Evolutionary conservation across 169 alveolate species (phyloP).

Genomic region (Cryptosporidium viatorum): DNA sequence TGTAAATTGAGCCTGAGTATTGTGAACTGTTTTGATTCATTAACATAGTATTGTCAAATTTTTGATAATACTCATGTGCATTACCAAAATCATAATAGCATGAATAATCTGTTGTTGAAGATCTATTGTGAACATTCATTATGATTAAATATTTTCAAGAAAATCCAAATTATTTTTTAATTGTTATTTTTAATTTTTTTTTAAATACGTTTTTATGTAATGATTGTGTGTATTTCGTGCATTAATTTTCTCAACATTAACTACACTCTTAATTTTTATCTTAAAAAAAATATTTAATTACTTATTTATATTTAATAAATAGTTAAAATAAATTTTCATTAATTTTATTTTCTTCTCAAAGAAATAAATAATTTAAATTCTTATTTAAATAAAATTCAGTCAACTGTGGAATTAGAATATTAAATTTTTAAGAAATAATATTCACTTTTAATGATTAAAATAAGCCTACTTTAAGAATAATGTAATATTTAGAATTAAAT

Average conservation of each 20-base stretch:
- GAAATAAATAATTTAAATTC: too few species aligned
- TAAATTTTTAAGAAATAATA: too few species aligned
- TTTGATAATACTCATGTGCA: neutral
- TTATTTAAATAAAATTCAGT: too few species aligned
- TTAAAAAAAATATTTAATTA: too few species aligned
- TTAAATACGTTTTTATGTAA: neutral
- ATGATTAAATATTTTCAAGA: neutral
- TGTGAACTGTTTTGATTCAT: neutral
- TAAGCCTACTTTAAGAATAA: too few species aligned
- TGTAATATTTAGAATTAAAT: too few species aligned
- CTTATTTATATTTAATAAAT: too few species aligned
- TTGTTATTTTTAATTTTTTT: neutral
- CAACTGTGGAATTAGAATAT: too few species aligned
- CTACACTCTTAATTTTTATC: slow-evolving; percentile 6
- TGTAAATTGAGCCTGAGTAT: slow-evolving; percentile 19
- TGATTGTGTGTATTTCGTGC: slow-evolving; percentile 7
- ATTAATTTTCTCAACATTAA: neutral
- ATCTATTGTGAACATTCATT: slow-evolving; percentile 28
- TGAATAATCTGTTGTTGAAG: slow-evolving; percentile 10
- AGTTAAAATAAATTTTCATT: too few species aligned
- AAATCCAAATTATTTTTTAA: neutral
- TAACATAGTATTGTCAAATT: neutral
- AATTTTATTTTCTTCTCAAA: too few species aligned
- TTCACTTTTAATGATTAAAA: too few species aligned
- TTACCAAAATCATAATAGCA: slow-evolving; percentile 9